These are phyloP conservation scores for Trametes hirsuta DNA, from an alignment of 1,284 basidiomycete genomes.

Conservation along the genomic window DNA sequence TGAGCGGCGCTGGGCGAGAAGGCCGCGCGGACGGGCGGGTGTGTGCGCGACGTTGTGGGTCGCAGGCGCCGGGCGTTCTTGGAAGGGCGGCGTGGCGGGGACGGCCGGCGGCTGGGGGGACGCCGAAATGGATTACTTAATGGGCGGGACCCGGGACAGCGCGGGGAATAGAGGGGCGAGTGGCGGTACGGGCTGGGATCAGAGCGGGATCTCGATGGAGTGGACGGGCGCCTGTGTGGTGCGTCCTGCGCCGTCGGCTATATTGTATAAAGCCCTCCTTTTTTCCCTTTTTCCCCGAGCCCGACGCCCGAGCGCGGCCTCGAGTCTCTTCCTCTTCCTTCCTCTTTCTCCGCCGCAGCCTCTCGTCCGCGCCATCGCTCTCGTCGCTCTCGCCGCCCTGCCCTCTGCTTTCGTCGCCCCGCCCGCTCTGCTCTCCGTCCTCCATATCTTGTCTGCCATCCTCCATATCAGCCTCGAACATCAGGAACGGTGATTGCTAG, in stretches of 20 bases:
- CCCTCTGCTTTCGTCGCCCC: background rate
- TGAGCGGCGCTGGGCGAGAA: too few relatives aligned
- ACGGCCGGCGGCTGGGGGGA: background rate
- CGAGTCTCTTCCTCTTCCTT: conserved; percentile 12
- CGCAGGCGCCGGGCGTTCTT: background rate
- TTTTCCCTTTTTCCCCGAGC: conserved; percentile 24
- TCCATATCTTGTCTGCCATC: background rate
- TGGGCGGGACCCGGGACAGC: conserved; percentile 2
- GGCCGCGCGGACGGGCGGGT: too few relatives aligned
- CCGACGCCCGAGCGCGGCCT: conserved; percentile 19
- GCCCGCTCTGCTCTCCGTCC: background rate
- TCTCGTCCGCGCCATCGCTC: too few relatives aligned
- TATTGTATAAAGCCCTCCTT: conserved; percentile 27
- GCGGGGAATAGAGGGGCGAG: background rate
- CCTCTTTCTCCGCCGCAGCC: background rate
- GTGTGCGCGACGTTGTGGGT: background rate
- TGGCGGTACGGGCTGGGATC: conserved; percentile 9
- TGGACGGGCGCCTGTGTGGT: conserved; percentile 8
- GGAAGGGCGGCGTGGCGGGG: background rate
- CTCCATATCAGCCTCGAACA: conserved; percentile 24
- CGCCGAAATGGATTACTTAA: conserved; percentile 3
- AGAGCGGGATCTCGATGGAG: conserved; percentile 10
- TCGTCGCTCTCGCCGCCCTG: background rate
- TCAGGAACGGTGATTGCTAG: conserved; percentile 30
- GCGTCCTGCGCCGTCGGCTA: conserved; percentile 21